Evolutionary conservation across 345 rosid species (phyloP).

Genomic region (Populus ilicifolia): DNA sequence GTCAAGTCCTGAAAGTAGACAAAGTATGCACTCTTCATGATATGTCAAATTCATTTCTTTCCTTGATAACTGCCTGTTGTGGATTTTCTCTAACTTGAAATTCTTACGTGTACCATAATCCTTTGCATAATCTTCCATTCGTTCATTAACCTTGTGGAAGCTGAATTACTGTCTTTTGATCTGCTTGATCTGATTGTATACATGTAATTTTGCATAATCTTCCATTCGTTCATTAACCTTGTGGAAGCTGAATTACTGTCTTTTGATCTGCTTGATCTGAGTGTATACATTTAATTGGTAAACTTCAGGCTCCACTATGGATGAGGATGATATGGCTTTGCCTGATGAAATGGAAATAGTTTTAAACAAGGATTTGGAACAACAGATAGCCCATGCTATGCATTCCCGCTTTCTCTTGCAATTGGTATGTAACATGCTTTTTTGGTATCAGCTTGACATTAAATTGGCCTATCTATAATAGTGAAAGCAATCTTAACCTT

Average conservation of each 20-base stretch:
- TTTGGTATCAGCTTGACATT: background rate
- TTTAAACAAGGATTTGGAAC: conserved; percentile 56
- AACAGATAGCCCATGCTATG: conserved; percentile 69
- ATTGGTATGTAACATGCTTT: conserved; percentile 54
- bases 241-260: background rate
- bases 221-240: background rate
- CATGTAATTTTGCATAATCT: background rate
- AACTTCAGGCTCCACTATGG: conserved; percentile 50
- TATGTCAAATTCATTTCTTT: background rate
- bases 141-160: background rate
- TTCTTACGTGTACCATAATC: background rate
- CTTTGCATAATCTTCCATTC: background rate
- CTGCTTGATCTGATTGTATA: conserved; percentile 7
- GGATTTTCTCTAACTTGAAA: background rate
- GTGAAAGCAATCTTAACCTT: conserved; percentile 10
- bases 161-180: conserved; percentile 4
- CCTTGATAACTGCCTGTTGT: background rate
- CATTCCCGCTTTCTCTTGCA: conserved; percentile 85
- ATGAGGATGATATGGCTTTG: conserved; percentile 61
- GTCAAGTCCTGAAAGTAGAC: conserved; percentile 43
- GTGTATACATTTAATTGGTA: background rate
- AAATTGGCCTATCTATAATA: conserved; percentile 14
- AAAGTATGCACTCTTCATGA: conserved; percentile 44
- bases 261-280: conserved; percentile 14
- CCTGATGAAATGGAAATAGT: conserved; percentile 54